Percentiles rank a stretch among this genome's conserved stretches.
phyloP scores from a whole-genome alignment of 805 yeast species.

The Lipomyces yamadae region DNA sequence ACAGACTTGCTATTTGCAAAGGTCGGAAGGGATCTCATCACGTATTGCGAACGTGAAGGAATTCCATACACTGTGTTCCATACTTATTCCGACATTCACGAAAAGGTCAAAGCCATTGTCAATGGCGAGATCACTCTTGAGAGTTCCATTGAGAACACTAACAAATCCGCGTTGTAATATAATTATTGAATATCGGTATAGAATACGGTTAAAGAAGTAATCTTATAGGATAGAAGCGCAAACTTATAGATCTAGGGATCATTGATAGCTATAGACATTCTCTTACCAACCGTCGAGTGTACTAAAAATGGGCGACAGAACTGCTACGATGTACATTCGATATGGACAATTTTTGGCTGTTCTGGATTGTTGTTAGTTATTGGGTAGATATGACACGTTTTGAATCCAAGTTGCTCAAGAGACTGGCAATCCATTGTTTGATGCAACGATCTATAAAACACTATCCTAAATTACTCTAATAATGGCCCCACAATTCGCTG shows the following conservation, averaged over 20 bases:
- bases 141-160: slow-evolving; percentile 30
- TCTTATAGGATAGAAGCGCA: neutral
- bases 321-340: no score
- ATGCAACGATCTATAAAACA: neutral
- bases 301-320: no score
- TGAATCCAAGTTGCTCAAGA: neutral
- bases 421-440: neutral
- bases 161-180: slow-evolving; percentile 7
- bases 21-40: slow-evolving; percentile 85
- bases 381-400: neutral
- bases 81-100: slow-evolving; percentile 72
- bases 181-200: neutral
- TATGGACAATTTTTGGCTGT: neutral
- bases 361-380: neutral
- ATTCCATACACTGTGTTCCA: slow-evolving; percentile 87
- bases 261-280: neutral
- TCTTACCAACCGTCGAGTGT: neutral
- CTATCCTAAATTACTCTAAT: neutral
- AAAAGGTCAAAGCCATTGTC: slow-evolving; percentile 61
- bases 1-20: slow-evolving; percentile 93
- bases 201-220: no score
- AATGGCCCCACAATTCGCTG: neutral
- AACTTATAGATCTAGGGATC: neutral
- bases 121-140: slow-evolving; percentile 47
- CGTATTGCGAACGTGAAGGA: slow-evolving; percentile 76